Base-by-base conservation (phyloP, 2,329 filamentous ascomycete genomes). In the Hirsutella minnesotensis region DNA sequence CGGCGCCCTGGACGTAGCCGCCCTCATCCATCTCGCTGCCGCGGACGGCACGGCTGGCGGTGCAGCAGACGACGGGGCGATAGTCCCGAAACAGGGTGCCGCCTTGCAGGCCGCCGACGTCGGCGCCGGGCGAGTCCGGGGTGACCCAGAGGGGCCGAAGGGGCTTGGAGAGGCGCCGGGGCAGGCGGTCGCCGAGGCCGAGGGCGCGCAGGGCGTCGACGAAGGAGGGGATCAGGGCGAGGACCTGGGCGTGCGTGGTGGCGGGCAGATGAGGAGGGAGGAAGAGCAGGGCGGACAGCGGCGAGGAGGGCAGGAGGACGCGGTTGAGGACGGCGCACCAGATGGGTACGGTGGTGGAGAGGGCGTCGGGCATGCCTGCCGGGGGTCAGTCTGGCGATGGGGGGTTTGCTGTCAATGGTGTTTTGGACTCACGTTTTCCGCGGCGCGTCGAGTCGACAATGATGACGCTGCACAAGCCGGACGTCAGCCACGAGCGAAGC, bases 401-500 rank as follows among this genome's bases (percentile, higher is more conserved):
- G 7, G n/a, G 30, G 10, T 24, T 3, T 22, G 20, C 24, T 18
- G 20, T 30, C 29, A 12, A 13, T 2, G 24, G 9, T 3, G 18
- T 27, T 29, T 27, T 30, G 9, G 22, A 63, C 72, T 52, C 68
- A 77, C 83, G 76, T 67, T 96, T 96, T 9, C 92, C 92, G 41
- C 90, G 74, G 44, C 92, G 73, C 1, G 92, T 98, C 21, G 88
- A 95, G 63, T 98, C 92, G 36, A 96, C 84, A 44, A 98, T 79
- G 46, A 96, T 81, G 59, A 81, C 79, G 30, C 79, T 80, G 49
- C 21, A 29, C 5, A 5, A 9, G 15, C 9, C 15, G 2, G n/a
- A 27, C 12, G 24, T 35, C 16, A 35, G 33, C 33, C n/a, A 27
- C 7, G 24, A 27, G 24, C 24, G 24, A 7, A n/a, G n/a, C n/a